Conservation (phyloP, 345 rosid species). For the Salix caprea region DNA sequence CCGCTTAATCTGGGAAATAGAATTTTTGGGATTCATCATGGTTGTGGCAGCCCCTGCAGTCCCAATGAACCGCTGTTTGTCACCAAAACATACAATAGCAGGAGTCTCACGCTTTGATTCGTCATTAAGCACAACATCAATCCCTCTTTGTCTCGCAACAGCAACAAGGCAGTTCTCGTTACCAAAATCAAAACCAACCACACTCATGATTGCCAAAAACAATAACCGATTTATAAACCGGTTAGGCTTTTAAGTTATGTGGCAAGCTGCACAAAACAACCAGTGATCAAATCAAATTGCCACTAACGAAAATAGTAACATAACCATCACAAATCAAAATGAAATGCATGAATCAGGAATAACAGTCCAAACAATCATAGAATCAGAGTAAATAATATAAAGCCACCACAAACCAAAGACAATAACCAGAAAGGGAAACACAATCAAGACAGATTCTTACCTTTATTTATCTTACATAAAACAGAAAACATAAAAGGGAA, state of each 20-base stretch:
- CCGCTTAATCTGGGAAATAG: constrained; percentile 88
- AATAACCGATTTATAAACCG: constrained; percentile 7
- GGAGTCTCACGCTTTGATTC: constrained; percentile 99
- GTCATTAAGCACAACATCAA: constrained; percentile 95
- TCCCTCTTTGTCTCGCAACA: constrained; percentile 97
- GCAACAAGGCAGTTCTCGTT: constrained; percentile 96
- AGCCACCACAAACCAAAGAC: not conserved
- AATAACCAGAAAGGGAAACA: not conserved
- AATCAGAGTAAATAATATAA: not conserved
- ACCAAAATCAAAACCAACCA: constrained; percentile 95
- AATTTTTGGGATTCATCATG: constrained; percentile 88
- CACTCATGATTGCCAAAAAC: constrained; percentile 59
- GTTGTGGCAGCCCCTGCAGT: constrained; percentile 97
- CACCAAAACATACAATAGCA: constrained; percentile 88
- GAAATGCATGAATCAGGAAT: not conserved
- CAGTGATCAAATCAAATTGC: not conserved
- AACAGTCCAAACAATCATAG: not conserved
- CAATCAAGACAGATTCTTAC: not conserved
- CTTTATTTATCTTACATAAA: not conserved
- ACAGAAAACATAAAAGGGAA: not conserved
- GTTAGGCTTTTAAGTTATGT: not conserved
- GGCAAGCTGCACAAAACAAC: constrained; percentile 1
- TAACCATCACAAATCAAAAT: not conserved
- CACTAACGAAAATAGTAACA: not conserved
- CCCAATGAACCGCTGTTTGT: constrained; percentile 91